phyloP scores from a whole-genome alignment of 1,284 basidiomycete genomes.

The Phylloboletellus chloephorus region DNA sequence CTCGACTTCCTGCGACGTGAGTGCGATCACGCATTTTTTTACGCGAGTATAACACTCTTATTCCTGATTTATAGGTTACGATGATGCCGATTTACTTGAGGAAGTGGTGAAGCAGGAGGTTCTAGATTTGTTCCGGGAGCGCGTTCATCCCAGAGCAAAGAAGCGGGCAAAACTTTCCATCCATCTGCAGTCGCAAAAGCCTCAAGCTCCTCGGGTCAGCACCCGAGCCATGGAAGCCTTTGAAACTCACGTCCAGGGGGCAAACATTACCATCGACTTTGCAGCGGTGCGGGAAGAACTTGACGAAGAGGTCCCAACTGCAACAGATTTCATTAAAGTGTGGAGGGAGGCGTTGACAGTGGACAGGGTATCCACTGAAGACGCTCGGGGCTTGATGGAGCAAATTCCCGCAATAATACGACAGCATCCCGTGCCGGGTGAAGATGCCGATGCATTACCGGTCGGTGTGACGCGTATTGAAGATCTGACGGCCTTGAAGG shows the following conservation, averaged over 20 bases:
- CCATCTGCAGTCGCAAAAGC: slow-evolving; percentile 71
- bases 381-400: slow-evolving; percentile 46
- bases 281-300: slow-evolving; percentile 44
- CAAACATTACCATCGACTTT: slow-evolving; percentile 50
- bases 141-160: slow-evolving; percentile 67
- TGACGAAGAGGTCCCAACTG: slow-evolving; percentile 42
- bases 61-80: slow-evolving; percentile 13
- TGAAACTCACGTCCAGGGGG: slow-evolving; percentile 47
- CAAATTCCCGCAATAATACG: slow-evolving; percentile 40
- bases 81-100: slow-evolving; percentile 24
- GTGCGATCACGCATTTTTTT: slow-evolving; percentile 25
- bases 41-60: neutral
- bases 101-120: slow-evolving; percentile 74
- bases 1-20: slow-evolving; percentile 63
- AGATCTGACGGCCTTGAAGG: slow-evolving; percentile 72
- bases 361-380: slow-evolving; percentile 36
- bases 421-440: slow-evolving; percentile 37
- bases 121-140: slow-evolving; percentile 64
- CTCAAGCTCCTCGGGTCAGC: slow-evolving; percentile 58
- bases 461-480: slow-evolving; percentile 58
- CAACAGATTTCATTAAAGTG: slow-evolving; percentile 45
- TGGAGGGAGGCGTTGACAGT: slow-evolving; percentile 54
- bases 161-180: slow-evolving; percentile 76
- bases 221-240: slow-evolving; percentile 62
- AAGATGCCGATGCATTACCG: slow-evolving; percentile 44